phyloP scores from a whole-genome alignment of 345 rosid species.

The Hibiscus mutabilis region DNA sequence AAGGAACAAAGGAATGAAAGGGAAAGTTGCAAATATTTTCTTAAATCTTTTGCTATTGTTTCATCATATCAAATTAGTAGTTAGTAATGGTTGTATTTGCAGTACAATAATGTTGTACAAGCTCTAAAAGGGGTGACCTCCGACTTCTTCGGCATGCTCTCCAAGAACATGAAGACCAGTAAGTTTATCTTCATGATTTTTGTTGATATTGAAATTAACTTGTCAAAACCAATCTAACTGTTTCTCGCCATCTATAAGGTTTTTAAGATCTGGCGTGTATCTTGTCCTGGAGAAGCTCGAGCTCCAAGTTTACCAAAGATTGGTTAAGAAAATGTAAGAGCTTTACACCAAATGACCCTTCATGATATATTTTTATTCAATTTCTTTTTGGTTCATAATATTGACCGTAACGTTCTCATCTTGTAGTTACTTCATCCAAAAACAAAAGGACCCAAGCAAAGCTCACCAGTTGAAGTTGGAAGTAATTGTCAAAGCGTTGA shows the following conservation, averaged over 20 bases:
- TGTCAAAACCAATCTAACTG: neutral
- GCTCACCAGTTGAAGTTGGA: conserved; percentile 97
- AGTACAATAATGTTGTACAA: conserved; percentile 68
- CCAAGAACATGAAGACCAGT: conserved; percentile 84
- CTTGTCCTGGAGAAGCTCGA: conserved; percentile 96
- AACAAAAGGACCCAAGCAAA: conserved; percentile 74
- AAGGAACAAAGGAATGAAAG: neutral
- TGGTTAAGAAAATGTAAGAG: conserved; percentile 85
- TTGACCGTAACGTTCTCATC: neutral
- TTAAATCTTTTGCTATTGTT: neutral
- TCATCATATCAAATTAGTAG: neutral
- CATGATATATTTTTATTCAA: neutral
- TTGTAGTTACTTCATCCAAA: conserved; percentile 73
- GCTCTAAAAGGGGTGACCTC: conserved; percentile 83
- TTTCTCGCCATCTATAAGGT: conserved; percentile 30
- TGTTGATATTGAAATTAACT: neutral
- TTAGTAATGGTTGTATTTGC: conserved; percentile 22
- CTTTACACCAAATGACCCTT: neutral
- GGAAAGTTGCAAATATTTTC: too few species aligned
- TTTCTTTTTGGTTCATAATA: neutral
- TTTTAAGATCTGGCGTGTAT: conserved; percentile 89
- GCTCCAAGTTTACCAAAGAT: conserved; percentile 93
- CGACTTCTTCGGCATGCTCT: conserved; percentile 82
- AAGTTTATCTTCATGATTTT: conserved; percentile 18
- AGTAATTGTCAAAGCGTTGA: conserved; percentile 75